Evolutionary conservation across 2,329 filamentous ascomycete genomes (phyloP), one percentile per base, ranked within the genome.

Genomic region (Akanthomyces dipterigenus): DNA sequence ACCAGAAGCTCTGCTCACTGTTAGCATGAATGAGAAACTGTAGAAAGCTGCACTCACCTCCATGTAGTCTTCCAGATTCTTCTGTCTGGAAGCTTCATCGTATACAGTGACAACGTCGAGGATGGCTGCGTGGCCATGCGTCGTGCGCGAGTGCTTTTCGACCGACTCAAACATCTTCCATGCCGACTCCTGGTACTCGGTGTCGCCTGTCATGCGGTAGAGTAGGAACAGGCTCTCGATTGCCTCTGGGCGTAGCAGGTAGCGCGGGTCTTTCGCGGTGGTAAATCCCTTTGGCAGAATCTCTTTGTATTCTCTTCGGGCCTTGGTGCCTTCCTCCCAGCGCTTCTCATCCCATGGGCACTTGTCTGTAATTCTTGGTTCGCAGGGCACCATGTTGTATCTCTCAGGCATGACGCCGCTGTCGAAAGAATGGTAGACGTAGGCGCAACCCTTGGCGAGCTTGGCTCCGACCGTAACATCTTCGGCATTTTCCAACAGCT

Each of bases 171-270:
- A 90, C 87, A 91, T 91, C 56, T 78, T 77, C 88, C 89, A 91
- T 1, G 87, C 89, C 65, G 83, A 84, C 55, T 88, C 82, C 66
- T 84, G 83, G 79, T 84, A 89, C 56, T 78, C 75, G 1, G 77
- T 64, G 65, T 89, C 82, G 31, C 88, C 88, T 0, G 88, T 91
- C 56, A 90, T 78, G 60, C 89, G 83, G 71, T 87, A 88, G 80
- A 91, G 84, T 71, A 89, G 83, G 73, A 89, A 92, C n/a, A 93
- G 84, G 22, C 87, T 89, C 75, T 93, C 89, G 61, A 92, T 89
- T 5, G 89, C 88, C 73, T 93, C 89, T n/a, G 88, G 87, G 62
- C 87, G 81, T 40, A 90, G 77, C 20, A 88, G 81, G 68, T 89
- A 90, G 61, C 79, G 78, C 38, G 76, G 73, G 63, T 86, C 82